Conservation (phyloP, 1,139 yeast species). For the Arxiozyma bovina region DNA sequence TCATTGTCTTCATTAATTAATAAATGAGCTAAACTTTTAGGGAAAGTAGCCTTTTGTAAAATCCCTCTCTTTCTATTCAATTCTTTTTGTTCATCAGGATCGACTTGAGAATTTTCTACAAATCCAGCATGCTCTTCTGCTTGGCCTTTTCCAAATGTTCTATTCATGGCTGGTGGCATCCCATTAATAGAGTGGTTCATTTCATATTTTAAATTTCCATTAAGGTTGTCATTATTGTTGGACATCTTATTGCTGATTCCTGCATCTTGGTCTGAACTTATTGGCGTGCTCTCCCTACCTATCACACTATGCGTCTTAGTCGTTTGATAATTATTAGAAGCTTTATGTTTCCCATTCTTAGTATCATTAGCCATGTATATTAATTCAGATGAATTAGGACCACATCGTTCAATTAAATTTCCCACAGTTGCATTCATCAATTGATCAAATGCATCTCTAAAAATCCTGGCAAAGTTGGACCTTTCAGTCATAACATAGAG, state of each 20-base stretch:
- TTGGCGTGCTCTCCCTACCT: background rate
- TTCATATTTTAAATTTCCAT: background rate
- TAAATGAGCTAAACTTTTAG: conserved; percentile 42
- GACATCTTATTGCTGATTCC: background rate
- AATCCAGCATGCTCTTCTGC: conserved; percentile 27
- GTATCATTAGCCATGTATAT: conserved; percentile 28
- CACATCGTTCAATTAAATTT: conserved; percentile 45
- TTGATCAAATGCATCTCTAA: conserved; percentile 55
- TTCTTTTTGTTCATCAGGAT: conserved; percentile 43
- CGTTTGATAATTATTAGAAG: background rate
- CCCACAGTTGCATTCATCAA: conserved; percentile 49
- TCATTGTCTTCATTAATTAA: conserved; percentile 27
- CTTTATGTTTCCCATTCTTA: background rate
- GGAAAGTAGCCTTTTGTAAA: conserved; percentile 41
- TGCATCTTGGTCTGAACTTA: background rate
- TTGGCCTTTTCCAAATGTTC: conserved; percentile 33
- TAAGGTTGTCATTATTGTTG: background rate
- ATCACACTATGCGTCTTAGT: background rate
- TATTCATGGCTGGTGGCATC: conserved; percentile 46
- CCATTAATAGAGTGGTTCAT: conserved; percentile 24
- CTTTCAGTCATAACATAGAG: conserved; percentile 53
- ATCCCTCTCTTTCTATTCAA: conserved; percentile 39
- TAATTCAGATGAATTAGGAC: conserved; percentile 45
- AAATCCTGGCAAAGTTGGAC: conserved; percentile 45
- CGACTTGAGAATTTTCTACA: conserved; percentile 31